Base-by-base conservation (phyloP, 148 eudicot species). In the Dysphania ambrosioides region DNA sequence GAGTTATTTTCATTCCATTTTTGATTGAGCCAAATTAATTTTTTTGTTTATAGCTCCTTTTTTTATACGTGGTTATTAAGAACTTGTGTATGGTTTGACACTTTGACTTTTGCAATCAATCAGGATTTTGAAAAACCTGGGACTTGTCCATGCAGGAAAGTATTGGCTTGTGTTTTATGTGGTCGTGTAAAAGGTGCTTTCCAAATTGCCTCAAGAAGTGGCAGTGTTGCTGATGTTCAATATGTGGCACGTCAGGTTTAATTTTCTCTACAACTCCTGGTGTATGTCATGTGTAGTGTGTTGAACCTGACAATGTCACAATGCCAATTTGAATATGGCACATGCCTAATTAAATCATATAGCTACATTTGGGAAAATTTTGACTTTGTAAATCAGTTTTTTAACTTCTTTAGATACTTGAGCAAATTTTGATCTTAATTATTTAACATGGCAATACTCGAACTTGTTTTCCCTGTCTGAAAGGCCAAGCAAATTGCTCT, bases 101-200 rank as follows among this genome's bases (percentile, higher is more conserved):
- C n/a, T n/a, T n/a, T n/a, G 13, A 42, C 70, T 57, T 69, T 13
- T 61, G 41, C 11, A 71, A 32, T 23, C 41, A 34, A 21, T 5
- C 11, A 36, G n/a, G 27, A 34, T 76, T 58, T 19, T 78, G 49
- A 53, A 66, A 29, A 72, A 15, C 53, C 24, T 31, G 63, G 63
- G 8, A 36, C 35, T 78, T 57, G 49, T 56, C 32, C 57, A 76
- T 80, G 73, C 98, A 94, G 99, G 87, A 95, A 90, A 82, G 99
- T 95, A 64, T 75, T 95, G 87, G 99, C 99, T 59, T 95, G 99
- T 86, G 99, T 95, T 62, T 92, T 95, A 38, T 95, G 97, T 79
- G 99, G 99, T 55, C 96, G 99, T 58, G 90, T 95, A 15, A 95
- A 95, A 87, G 90, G 94, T 86, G 99, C 99, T 76, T 95, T 95